Base-by-base conservation (phyloP, 2,329 filamentous ascomycete genomes). In the Daldinia sp. region DNA sequence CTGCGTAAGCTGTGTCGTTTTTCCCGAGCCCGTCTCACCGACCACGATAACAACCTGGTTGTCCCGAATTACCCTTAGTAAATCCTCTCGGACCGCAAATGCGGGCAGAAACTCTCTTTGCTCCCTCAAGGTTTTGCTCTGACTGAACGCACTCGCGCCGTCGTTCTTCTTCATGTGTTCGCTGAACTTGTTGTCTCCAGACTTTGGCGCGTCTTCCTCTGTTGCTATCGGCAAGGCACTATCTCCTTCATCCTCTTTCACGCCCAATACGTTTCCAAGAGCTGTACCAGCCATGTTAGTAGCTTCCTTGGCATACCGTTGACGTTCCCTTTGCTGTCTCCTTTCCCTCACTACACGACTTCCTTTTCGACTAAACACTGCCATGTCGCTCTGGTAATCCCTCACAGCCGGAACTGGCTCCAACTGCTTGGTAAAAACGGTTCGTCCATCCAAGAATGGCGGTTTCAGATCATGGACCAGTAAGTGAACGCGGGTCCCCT, bases 11-110 rank as follows among this genome's bases (percentile, higher is more conserved):
- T 99, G 95, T 0, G 95, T 99, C 2, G 95, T 99, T 79, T 99
- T 99, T 51, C 95, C 95, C 0, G 94, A 98, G 3, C 95, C 95
- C 1, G 95, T 99, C 79, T 99, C 94, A 45, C 95, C 95, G 50
- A 99, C 93, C 2, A 98, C 94, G 68, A 99, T 96, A 39, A 96
- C 87, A 52, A 99, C 95, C 76, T 99, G 95, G 72, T 99, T 98
- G 78, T 99, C 95, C 64, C 94, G 85, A 68, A 99, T 96, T 4
- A 98, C 93, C 49, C 93, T 86, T 53, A 99, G 80, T 5, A 99
- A 81, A 68, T 99, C 94, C 76, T 99, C 95, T 34, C 96, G 86
- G 1, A 99, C 95, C 0, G 95, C 95, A 81, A 99, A 99, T 0
- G 96, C 96, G 0, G 95, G 95, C 5, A 99, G 81, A 71, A 89